Conservation (phyloP, 768 basidiomycete species). For the Lentinula guzmanii region DNA sequence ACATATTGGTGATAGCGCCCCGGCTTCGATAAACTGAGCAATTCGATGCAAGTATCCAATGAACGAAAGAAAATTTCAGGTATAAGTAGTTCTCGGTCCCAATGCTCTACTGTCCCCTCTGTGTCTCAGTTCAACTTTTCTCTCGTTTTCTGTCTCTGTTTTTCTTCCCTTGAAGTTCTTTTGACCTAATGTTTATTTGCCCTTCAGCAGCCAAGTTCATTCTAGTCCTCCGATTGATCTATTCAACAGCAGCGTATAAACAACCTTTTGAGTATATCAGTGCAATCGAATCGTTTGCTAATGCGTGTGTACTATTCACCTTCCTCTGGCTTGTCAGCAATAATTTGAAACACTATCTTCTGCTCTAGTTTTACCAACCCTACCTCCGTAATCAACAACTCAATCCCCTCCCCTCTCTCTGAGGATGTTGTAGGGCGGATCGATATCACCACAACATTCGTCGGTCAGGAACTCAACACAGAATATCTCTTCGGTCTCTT, state of each 20-base stretch:
- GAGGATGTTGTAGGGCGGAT: neutral
- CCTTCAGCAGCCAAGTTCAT: too few species aligned
- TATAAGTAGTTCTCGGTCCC: neutral
- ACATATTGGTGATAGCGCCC: neutral
- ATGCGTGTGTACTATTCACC: neutral
- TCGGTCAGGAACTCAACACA: slow-evolving; percentile 4
- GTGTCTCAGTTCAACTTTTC: neutral
- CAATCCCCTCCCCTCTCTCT: neutral
- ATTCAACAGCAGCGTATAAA: neutral
- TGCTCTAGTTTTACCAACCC: neutral
- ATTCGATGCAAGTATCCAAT: neutral
- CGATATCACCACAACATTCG: slow-evolving; percentile 1
- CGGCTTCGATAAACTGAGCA: neutral
- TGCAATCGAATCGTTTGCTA: neutral
- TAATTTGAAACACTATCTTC: neutral
- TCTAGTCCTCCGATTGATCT: too few species aligned
- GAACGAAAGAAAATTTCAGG: neutral
- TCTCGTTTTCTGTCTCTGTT: neutral
- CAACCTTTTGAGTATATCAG: neutral
- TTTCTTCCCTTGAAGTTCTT: neutral
- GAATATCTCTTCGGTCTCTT: slow-evolving; percentile 7
- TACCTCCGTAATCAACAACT: neutral
- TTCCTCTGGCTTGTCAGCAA: too few species aligned
- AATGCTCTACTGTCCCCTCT: neutral
- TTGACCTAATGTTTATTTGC: neutral